phyloP scores from a whole-genome alignment of 257 asterid species.

The Coffea canephora region DNA sequence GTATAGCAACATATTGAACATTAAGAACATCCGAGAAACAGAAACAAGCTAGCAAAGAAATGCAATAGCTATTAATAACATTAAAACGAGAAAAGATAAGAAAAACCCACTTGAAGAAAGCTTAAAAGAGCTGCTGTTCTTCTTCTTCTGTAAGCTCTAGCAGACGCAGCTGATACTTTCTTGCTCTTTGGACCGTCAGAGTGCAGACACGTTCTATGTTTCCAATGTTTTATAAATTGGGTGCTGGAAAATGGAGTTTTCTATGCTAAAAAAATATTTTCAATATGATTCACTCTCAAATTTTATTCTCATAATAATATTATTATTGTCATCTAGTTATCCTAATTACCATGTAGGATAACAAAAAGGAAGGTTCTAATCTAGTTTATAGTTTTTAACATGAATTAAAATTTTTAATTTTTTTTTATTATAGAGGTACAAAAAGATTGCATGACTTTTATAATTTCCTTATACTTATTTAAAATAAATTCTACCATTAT shows the following conservation, averaged over 20 bases:
- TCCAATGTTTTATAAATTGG: neutral
- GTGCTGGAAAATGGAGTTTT: neutral
- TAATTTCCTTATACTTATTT: no score
- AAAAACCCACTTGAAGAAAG: slow-evolving; percentile 31
- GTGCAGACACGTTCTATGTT: neutral
- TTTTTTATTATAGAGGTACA: no score
- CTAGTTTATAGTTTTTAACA: no score
- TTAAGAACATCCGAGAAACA: neutral
- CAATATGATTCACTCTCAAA: no score
- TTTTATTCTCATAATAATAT: no score
- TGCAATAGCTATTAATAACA: neutral
- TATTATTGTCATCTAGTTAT: no score
- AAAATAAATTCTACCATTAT: no score
- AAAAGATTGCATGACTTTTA: no score
- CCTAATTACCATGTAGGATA: no score
- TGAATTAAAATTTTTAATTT: no score
- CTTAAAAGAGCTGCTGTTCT: slow-evolving; percentile 15
- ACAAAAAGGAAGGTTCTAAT: no score
- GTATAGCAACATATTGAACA: neutral
- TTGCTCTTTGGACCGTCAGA: slow-evolving; percentile 1
- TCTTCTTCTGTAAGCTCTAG: slow-evolving; percentile 43
- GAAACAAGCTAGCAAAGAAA: neutral
- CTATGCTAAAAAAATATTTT: no score
- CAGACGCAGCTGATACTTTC: slow-evolving; percentile 48
- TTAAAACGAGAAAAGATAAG: neutral